Conservation (phyloP, 2,329 filamentous ascomycete species). For the Colletotrichum cuscutae region DNA sequence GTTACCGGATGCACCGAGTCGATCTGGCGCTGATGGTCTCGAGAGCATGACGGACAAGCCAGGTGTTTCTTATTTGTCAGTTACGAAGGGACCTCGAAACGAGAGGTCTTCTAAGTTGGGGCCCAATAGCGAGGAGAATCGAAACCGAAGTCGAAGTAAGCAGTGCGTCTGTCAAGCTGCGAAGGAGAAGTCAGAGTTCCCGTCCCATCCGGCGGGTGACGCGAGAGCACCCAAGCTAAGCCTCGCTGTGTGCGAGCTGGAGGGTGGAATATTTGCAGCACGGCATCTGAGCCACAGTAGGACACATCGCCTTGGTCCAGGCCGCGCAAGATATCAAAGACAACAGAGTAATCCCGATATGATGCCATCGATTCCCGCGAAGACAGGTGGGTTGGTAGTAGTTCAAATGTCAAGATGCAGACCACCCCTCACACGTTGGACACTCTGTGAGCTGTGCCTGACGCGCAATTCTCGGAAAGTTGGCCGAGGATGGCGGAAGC, state of each 20-base stretch:
- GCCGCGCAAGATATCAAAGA: constrained; percentile 12
- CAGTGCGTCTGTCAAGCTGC: constrained; percentile 13
- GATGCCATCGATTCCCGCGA: not conserved
- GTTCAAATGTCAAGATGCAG: not conserved
- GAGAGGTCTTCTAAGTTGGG: not conserved
- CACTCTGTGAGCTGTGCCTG: not conserved
- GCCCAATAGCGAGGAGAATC: not conserved
- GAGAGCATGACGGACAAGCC: not conserved
- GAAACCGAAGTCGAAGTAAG: not conserved
- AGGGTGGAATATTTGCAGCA: not conserved
- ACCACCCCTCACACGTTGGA: not conserved
- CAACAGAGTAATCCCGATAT: not conserved
- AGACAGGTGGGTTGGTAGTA: not conserved
- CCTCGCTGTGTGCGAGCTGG: constrained; percentile 15
- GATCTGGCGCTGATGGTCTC: constrained; percentile 23
- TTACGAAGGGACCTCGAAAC: not conserved
- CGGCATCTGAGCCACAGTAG: constrained; percentile 17
- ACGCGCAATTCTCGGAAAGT: not conserved
- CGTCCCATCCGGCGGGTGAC: constrained; percentile 18
- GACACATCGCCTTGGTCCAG: constrained; percentile 3
- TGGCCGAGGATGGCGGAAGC: not conserved
- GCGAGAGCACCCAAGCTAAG: constrained; percentile 12
- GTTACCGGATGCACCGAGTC: constrained; percentile 4
- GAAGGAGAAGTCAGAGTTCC: not conserved
- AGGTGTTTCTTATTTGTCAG: constrained; percentile 22